phyloP scores from a whole-genome alignment of 2,329 filamentous ascomycete species.

The Fonsecaea pugnacius region DNA sequence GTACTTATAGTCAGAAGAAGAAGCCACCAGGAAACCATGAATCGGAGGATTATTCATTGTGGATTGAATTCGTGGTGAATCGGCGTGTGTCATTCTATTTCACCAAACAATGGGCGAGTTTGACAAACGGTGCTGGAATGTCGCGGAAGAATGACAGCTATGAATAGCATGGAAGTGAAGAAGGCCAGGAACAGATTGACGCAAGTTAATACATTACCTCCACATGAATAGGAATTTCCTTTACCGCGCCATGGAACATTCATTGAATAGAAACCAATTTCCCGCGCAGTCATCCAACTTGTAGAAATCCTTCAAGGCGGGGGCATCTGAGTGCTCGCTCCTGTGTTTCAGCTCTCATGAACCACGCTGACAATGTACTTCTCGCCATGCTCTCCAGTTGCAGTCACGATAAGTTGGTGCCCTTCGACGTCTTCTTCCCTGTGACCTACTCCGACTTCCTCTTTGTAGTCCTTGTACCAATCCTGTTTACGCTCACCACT shows the following conservation, averaged over 20 bases:
- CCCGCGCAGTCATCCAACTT: not conserved
- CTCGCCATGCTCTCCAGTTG: conserved; percentile 20
- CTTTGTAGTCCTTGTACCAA: conserved; percentile 23
- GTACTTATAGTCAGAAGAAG: not conserved
- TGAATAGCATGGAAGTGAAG: not conserved
- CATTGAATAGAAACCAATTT: not conserved
- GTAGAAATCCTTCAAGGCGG: not conserved
- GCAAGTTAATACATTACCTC: not conserved
- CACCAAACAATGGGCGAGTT: not conserved
- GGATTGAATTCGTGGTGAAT: not conserved
- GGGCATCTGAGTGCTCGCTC: not conserved
- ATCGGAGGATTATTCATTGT: not conserved
- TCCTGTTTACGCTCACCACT: conserved; percentile 25
- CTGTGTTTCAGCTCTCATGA: conserved; percentile 23
- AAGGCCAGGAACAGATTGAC: not conserved
- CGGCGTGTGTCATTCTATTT: not conserved
- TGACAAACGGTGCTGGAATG: not conserved
- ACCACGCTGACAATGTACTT: conserved; percentile 22
- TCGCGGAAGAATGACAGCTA: not conserved
- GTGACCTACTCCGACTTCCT: conserved; percentile 9
- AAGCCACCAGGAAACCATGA: not conserved
- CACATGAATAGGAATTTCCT: not conserved
- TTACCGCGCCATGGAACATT: not conserved
- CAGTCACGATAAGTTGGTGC: conserved; percentile 19
- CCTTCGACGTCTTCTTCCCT: conserved; percentile 19